These are phyloP conservation scores for Daedaleopsis sinensis DNA, from an alignment of 768 basidiomycete species.

Conservation along the genomic window DNA sequence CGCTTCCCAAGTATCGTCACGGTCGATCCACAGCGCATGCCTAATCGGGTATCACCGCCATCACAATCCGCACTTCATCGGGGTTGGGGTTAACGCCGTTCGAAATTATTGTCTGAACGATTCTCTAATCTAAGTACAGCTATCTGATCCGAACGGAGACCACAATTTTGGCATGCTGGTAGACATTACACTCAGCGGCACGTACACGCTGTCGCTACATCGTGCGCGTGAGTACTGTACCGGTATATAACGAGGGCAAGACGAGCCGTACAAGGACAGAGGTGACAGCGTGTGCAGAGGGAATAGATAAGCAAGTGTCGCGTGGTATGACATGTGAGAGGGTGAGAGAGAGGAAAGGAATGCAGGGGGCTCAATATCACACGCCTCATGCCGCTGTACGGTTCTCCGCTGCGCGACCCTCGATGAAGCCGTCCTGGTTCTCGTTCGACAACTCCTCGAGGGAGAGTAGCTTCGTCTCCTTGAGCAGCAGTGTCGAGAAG, in stretches of 20 bases:
- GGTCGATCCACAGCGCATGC: conserved; percentile 17
- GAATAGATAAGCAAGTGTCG: background rate
- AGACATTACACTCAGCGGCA: conserved; percentile 1
- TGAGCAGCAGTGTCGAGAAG: conserved; percentile 77
- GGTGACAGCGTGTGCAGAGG: background rate
- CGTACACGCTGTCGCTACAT: background rate
- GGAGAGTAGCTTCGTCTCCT: conserved; percentile 70
- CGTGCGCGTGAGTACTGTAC: conserved; percentile 13
- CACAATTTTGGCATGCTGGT: background rate
- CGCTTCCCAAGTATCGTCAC: background rate
- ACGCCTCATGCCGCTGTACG: background rate
- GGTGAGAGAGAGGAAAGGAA: background rate
- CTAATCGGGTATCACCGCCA: background rate
- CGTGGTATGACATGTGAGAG: background rate
- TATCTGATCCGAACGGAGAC: too few species aligned
- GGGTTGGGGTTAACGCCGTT: background rate
- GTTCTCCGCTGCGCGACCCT: conserved; percentile 14
- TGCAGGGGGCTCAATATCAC: background rate
- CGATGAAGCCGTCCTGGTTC: conserved; percentile 62
- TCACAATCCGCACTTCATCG: background rate
- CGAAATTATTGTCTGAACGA: too few species aligned
- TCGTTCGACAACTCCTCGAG: conserved; percentile 80
- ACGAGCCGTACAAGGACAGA: background rate
- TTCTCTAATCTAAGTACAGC: background rate
- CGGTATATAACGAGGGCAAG: background rate